Conservation (phyloP, 805 yeast species). For the baker's yeast (Saccharomyces cerevisiae) region DNA sequence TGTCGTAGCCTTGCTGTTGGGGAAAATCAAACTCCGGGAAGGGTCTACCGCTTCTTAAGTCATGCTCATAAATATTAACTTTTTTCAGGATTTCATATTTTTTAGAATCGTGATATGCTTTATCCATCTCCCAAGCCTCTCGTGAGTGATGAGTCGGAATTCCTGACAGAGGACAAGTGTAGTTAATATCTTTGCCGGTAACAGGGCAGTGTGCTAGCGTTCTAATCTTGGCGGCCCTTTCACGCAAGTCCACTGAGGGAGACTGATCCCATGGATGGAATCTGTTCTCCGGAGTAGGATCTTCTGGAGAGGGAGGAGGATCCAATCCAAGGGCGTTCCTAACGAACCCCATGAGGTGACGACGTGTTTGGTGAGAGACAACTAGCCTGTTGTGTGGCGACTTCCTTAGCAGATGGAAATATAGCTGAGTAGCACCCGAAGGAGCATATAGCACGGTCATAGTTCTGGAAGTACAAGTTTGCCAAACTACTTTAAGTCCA, state of each 20-base stretch:
- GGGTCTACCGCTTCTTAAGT: slow-evolving; percentile 83
- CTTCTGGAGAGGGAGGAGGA: slow-evolving; percentile 55
- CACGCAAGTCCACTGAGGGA: slow-evolving; percentile 78
- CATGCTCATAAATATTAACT: slow-evolving; percentile 91
- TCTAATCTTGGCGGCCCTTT: slow-evolving; percentile 84
- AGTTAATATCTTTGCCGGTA: slow-evolving; percentile 69
- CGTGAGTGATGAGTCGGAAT: slow-evolving; percentile 91
- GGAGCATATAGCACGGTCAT: not conserved
- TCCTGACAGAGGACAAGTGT: slow-evolving; percentile 87
- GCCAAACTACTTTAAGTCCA: not conserved
- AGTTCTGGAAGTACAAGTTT: not conserved
- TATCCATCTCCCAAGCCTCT: slow-evolving; percentile 83
- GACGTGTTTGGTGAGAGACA: not conserved
- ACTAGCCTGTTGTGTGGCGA: not conserved
- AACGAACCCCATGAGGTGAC: slow-evolving; percentile 31
- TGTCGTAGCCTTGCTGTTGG: slow-evolving; percentile 64
- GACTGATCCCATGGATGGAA: slow-evolving; percentile 89
- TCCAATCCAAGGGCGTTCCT: slow-evolving; percentile 49
- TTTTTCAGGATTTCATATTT: slow-evolving; percentile 69
- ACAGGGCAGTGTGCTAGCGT: slow-evolving; percentile 88
- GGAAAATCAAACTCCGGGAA: slow-evolving; percentile 97
- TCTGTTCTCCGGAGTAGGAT: slow-evolving; percentile 63
- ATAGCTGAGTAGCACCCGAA: not conserved
- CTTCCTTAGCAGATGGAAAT: not conserved
- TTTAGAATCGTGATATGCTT: slow-evolving; percentile 56